phyloP scores from a whole-genome alignment of 805 yeast genomes.

The Ogataea trehaloabstinens region DNA sequence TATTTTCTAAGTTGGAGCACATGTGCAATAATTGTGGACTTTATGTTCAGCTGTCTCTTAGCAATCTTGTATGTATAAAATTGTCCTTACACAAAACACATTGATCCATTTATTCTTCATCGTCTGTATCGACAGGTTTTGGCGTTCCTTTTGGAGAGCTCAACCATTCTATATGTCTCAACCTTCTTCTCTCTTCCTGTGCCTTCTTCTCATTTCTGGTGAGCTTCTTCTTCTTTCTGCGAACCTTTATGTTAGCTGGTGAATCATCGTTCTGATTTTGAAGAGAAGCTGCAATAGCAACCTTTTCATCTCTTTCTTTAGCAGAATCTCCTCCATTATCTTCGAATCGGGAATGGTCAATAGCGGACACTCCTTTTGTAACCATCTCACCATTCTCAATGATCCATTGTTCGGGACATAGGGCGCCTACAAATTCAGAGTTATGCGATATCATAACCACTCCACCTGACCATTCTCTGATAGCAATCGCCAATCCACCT shows the following conservation, averaged over 20 bases:
- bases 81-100: constrained; percentile 1
- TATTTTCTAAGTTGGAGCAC: constrained; percentile 77
- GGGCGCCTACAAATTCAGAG: constrained; percentile 93
- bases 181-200: constrained; percentile 90
- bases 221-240: constrained; percentile 91
- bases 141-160: constrained; percentile 98
- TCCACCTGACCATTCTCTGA: constrained; percentile 98
- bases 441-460: constrained; percentile 98
- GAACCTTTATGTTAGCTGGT: constrained; percentile 94
- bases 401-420: constrained; percentile 98
- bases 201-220: constrained; percentile 94
- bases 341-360: constrained; percentile 79
- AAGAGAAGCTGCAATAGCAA: constrained; percentile 45
- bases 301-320: constrained; percentile 44
- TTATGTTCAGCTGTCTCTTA: constrained; percentile 24
- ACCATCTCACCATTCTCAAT: constrained; percentile 90
- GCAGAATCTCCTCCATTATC: constrained; percentile 61
- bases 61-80: constrained; percentile 15
- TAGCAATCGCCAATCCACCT: constrained; percentile 96
- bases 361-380: constrained; percentile 73
- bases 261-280: constrained; percentile 75
- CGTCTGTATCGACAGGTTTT: constrained; percentile 89
- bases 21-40: constrained; percentile 43
- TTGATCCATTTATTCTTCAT: constrained; percentile 56
- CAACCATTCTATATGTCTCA: constrained; percentile 93